A percentile compares a stretch with the other conserved stretches of the same genome.
Evolutionary conservation across 2,329 filamentous ascomycete genomes (phyloP).

Genomic region (Venturia asperata): DNA sequence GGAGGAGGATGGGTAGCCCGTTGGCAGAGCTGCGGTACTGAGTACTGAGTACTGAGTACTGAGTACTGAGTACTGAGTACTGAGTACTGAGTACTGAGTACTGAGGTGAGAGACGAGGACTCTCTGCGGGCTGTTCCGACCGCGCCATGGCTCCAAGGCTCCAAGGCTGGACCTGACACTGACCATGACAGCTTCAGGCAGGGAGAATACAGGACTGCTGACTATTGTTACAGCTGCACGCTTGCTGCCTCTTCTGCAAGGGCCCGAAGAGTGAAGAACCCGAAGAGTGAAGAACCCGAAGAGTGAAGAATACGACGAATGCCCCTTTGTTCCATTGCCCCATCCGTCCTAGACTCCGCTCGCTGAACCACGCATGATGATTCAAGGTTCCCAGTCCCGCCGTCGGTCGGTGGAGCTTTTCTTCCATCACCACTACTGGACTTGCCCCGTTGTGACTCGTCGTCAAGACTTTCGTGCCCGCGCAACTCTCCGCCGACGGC

Average conservation of each 20-base stretch:
- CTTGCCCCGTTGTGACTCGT: background rate
- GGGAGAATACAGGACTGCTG: background rate
- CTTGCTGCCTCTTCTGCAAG: background rate
- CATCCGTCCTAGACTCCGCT: background rate
- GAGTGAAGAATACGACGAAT: too few species aligned
- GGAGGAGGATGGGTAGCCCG: too few species aligned
- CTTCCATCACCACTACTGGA: too few species aligned
- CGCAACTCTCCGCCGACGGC: slow-evolving; percentile 3
- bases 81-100: too few species aligned
- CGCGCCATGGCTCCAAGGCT: background rate
- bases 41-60: too few species aligned
- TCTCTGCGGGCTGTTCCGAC: background rate
- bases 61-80: too few species aligned
- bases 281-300: too few species aligned
- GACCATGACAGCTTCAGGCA: background rate
- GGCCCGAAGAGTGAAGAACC: too few species aligned
- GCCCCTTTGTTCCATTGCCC: background rate
- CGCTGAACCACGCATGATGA: background rate
- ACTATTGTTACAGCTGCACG: background rate
- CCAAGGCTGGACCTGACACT: background rate
- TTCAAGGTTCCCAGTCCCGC: background rate
- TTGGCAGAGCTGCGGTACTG: too few species aligned
- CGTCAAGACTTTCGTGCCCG: background rate
- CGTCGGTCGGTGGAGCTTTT: background rate
- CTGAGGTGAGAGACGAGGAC: too few species aligned